Evolutionary conservation across 371 early-diverging fungal genomes (phyloP).

Genomic region (Lichtheimia hyalospora): DNA sequence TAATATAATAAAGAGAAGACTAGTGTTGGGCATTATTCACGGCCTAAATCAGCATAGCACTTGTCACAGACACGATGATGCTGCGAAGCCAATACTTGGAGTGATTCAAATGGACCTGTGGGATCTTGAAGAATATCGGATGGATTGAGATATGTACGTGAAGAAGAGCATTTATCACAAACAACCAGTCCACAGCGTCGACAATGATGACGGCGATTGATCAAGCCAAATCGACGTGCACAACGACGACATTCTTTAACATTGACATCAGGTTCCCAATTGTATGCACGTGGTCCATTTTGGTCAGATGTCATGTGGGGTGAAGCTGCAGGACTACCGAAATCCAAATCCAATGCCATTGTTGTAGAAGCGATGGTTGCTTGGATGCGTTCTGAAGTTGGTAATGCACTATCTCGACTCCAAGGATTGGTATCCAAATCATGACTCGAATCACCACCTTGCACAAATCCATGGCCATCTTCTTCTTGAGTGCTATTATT

Average conservation of each 20-base stretch:
- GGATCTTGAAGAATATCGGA: conserved; percentile 58
- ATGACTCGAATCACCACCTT: background rate
- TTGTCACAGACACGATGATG: conserved; percentile 61
- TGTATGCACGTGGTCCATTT: conserved; percentile 23
- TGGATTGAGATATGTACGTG: conserved; percentile 49
- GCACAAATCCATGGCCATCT: background rate
- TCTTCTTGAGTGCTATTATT: background rate
- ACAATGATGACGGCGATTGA: conserved; percentile 80
- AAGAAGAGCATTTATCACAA: conserved; percentile 71
- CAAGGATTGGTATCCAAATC: conserved; percentile 45
- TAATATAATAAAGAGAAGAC: too few relatives aligned
- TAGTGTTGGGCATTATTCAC: background rate
- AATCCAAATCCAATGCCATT: background rate
- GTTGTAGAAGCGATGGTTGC: background rate
- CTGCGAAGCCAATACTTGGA: conserved; percentile 37
- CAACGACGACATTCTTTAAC: conserved; percentile 69
- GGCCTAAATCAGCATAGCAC: conserved; percentile 37
- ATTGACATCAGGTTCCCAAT: conserved; percentile 75
- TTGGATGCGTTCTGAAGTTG: background rate
- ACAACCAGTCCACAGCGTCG: conserved; percentile 82
- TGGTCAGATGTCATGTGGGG: background rate
- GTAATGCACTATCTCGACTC: conserved; percentile 21
- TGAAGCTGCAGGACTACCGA: too few relatives aligned
- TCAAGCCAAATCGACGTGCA: conserved; percentile 58
- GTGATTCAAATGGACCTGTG: conserved; percentile 19